Percentiles rank a stretch among this genome's conserved stretches.
These are phyloP conservation scores for Chenopodium quinoa DNA, from an alignment of 148 eudicot genomes.

Conservation along the genomic window DNA sequence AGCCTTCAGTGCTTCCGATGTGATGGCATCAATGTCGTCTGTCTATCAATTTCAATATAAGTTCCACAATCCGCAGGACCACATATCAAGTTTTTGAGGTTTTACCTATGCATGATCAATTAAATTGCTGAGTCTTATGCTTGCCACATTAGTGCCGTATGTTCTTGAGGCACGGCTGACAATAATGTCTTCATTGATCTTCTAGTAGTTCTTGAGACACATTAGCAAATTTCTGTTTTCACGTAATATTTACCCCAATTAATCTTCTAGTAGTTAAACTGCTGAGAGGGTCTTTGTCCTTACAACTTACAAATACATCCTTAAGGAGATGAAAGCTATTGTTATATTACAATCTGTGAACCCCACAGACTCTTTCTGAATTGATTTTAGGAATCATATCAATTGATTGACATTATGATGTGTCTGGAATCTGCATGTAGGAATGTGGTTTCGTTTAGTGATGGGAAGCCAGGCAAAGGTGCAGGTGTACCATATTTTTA, in stretches of 20 bases:
- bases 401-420: neutral
- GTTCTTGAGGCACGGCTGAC: neutral
- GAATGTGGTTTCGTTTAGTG: slow-evolving; percentile 90
- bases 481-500: slow-evolving; percentile 84
- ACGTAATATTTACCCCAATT: neutral
- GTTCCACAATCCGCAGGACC: neutral
- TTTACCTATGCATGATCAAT: neutral
- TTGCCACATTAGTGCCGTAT: neutral
- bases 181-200: neutral
- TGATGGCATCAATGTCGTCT: neutral
- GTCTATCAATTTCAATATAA: neutral
- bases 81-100: neutral
- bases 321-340: too few species aligned
- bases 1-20: neutral
- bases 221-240: neutral
- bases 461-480: slow-evolving; percentile 69
- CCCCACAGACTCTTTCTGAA: neutral
- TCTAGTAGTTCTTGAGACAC: neutral
- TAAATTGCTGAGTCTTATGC: neutral
- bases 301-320: neutral
- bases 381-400: neutral
- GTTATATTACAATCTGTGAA: neutral
- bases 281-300: neutral
- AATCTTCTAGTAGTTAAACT: neutral
- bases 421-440: slow-evolving; percentile 34